Base-by-base conservation (phyloP, 2,329 filamentous ascomycete genomes). In the Aspergillus japonicus region DNA sequence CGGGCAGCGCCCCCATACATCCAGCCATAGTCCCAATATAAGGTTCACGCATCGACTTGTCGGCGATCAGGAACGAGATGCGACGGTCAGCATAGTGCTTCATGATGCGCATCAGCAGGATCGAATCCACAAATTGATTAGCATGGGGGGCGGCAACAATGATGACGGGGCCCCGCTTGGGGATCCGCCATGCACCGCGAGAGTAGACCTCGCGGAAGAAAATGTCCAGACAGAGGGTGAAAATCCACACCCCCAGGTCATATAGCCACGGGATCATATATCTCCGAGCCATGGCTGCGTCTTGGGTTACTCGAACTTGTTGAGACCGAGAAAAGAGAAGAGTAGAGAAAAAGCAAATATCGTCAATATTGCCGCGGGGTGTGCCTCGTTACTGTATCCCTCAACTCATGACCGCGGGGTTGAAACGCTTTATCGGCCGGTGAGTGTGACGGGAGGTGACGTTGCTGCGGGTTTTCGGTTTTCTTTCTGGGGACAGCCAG, bases 131-230 rank as follows among this genome's bases (percentile, higher is more conserved):
- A 68, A 99, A 99, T 89, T 95, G 92, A 75, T 99, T 99, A 61
- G 94, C 94, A 82, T 99, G 95, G 66, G 95, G 95, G 57, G 94
- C 95, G 49, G 93, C 95, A 67, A 99, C 95, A 71, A 99, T 95
- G 61, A 99, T 91, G 64, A 99, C 86, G 1, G 95, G 93, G 0
- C 93, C 95, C 64, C 87, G 85, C 70, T 89, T 87, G 49, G 95
- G 95, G 49, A 99, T 90, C 77, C 93, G 94, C 92, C 95, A 99
- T 64, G 93, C 91, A 67, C 92, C 92, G 65, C 95, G 86, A 12
- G 95, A 95, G 74, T 98, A 93, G 16, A 99, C 92, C 78, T 99
- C 95, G 68, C 95, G 89, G 82, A 99, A 99, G 85, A 99, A 99
- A 67, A 97, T 87, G 77, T 99, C 95, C 66, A 96, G 88, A 55